These are phyloP conservation scores for Podaxis sp. DNA, from an alignment of 768 basidiomycete species.

Conservation along the genomic window DNA sequence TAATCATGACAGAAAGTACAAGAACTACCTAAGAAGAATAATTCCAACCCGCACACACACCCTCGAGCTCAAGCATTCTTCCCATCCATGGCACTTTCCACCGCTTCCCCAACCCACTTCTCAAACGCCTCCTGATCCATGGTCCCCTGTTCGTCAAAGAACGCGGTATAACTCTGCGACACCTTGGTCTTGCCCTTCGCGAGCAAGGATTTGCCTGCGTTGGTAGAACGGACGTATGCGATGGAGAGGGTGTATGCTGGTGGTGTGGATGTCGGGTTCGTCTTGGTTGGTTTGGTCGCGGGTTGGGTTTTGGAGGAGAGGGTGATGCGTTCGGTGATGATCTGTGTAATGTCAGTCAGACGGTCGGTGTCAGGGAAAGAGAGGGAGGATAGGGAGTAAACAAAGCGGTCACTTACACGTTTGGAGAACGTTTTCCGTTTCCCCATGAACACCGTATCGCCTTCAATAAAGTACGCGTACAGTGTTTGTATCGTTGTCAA, in stretches of 20 bases:
- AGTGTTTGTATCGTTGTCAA: slow-evolving; percentile 72
- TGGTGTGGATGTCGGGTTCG: slow-evolving; percentile 31
- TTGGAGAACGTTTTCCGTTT: slow-evolving; percentile 90
- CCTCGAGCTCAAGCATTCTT: slow-evolving; percentile 40
- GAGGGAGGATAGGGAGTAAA: neutral
- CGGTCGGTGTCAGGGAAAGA: neutral
- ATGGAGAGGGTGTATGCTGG: slow-evolving; percentile 70
- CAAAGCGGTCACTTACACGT: slow-evolving; percentile 64
- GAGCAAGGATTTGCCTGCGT: slow-evolving; percentile 83
- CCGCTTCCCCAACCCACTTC: slow-evolving; percentile 73
- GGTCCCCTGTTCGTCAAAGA: slow-evolving; percentile 80
- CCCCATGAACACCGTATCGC: slow-evolving; percentile 82
- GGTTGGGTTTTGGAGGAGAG: slow-evolving; percentile 70
- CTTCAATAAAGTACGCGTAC: slow-evolving; percentile 87
- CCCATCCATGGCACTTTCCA: slow-evolving; percentile 73
- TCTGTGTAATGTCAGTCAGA: slow-evolving; percentile 42
- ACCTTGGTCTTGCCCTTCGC: slow-evolving; percentile 64
- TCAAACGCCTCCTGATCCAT: slow-evolving; percentile 79
- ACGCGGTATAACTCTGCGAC: slow-evolving; percentile 59
- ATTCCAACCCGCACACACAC: neutral
- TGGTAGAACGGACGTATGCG: slow-evolving; percentile 76
- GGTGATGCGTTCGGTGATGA: slow-evolving; percentile 87
- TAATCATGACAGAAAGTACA: neutral
- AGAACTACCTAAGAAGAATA: neutral
- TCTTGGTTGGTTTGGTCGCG: slow-evolving; percentile 35